Evolutionary conservation across 805 yeast species (phyloP).

Genomic region (Metschnikowia santaceciliae): DNA sequence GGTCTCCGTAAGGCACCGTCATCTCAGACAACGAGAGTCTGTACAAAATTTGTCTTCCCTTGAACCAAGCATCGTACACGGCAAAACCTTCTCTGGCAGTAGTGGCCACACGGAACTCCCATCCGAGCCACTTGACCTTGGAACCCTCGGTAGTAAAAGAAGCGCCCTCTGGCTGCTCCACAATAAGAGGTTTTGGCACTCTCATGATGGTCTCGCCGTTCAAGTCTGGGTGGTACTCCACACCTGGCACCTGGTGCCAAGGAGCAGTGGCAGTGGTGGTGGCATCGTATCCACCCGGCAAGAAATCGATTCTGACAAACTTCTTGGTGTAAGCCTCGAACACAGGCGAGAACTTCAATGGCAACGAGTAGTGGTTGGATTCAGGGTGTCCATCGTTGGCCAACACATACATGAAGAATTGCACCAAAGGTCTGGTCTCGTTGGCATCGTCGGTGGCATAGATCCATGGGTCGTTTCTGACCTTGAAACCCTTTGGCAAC

Average conservation of each 20-base stretch:
- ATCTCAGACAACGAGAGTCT: constrained; percentile 72
- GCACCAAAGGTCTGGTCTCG: constrained; percentile 60
- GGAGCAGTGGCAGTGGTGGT: constrained; percentile 53
- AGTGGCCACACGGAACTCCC: constrained; percentile 72
- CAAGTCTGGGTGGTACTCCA: constrained; percentile 73
- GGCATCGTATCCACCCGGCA: constrained; percentile 70
- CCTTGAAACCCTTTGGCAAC: constrained; percentile 52
- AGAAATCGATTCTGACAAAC: constrained; percentile 67
- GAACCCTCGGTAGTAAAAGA: constrained; percentile 58
- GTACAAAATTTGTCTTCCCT: constrained; percentile 73
- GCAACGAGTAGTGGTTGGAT: constrained; percentile 72
- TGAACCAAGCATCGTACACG: constrained; percentile 65
- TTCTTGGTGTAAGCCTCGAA: constrained; percentile 58
- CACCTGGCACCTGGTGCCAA: constrained; percentile 56
- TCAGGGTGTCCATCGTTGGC: constrained; percentile 61
- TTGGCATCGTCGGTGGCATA: constrained; percentile 71
- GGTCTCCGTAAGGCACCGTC: constrained; percentile 88
- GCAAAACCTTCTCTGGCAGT: constrained; percentile 79
- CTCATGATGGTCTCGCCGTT: constrained; percentile 48
- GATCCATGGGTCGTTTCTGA: constrained; percentile 79
- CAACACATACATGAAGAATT: constrained; percentile 70
- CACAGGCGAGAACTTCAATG: constrained; percentile 70
- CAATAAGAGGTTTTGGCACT: constrained; percentile 65
- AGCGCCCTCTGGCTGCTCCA: constrained; percentile 76
- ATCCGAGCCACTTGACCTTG: constrained; percentile 74